Percentiles rank a stretch among this genome's conserved stretches.
Conservation (phyloP, 2,329 filamentous ascomycete species). For the Curvularia spicifera region DNA sequence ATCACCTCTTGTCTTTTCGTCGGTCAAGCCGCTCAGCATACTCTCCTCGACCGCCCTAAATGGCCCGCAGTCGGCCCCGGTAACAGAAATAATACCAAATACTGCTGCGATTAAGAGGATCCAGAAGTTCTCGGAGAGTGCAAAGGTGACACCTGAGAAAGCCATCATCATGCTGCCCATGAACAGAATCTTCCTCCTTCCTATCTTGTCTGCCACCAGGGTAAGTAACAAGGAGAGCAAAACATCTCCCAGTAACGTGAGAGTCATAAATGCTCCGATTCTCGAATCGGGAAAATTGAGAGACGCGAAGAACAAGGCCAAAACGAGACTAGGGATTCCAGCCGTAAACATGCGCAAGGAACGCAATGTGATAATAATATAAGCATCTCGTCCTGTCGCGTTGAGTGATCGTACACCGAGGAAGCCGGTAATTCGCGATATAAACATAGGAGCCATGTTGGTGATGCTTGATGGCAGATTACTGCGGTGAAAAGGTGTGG, state of each 20-base stretch:
- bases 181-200: constrained; percentile 45
- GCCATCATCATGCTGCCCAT: constrained; percentile 48
- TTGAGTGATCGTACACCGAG: constrained; percentile 43
- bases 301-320: constrained; percentile 49
- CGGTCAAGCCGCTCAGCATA: constrained; percentile 46
- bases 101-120: constrained; percentile 47
- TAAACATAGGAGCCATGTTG: constrained; percentile 27
- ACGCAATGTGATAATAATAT: constrained; percentile 53
- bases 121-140: constrained; percentile 48
- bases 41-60: constrained; percentile 48
- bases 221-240: constrained; percentile 46
- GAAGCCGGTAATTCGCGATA: constrained; percentile 35
- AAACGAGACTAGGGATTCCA: constrained; percentile 48
- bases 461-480: background rate
- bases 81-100: constrained; percentile 49
- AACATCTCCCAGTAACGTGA: constrained; percentile 51
- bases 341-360: constrained; percentile 46
- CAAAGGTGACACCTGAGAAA: constrained; percentile 45
- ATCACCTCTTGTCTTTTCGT: constrained; percentile 45
- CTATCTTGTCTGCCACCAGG: constrained; percentile 48
- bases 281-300: constrained; percentile 44
- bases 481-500: background rate
- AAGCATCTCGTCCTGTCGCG: constrained; percentile 46
- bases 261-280: constrained; percentile 51
- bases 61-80: constrained; percentile 45